Evolutionary conservation across 352 stramenopile species (phyloP).

Genomic region (Thalassiosira livingstoniorum): DNA sequence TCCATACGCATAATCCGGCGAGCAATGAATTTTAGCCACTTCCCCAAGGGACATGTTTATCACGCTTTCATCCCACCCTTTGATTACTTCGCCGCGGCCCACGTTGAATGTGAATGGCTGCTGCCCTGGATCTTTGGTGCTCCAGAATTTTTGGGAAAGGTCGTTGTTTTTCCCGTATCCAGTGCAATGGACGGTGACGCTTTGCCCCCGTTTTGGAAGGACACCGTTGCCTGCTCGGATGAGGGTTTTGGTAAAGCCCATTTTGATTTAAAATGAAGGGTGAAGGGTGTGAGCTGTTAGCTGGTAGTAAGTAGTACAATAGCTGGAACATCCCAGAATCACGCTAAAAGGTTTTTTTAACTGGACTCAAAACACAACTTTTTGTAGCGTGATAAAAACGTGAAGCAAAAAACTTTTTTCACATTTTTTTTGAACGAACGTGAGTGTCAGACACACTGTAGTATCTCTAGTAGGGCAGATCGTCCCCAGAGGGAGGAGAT

Average conservation of each 20-base stretch:
- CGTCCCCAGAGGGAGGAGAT: no score
- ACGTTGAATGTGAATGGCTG: slow-evolving; percentile 93
- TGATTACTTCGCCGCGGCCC: slow-evolving; percentile 93
- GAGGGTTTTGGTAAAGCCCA: slow-evolving; percentile 83
- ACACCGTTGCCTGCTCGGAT: slow-evolving; percentile 66
- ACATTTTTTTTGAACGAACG: no score
- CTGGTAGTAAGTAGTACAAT: no score
- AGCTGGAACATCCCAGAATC: no score
- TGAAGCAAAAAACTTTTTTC: no score
- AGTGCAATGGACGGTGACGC: slow-evolving; percentile 87
- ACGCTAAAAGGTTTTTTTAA: no score
- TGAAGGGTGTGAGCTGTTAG: no score
- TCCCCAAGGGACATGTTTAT: slow-evolving; percentile 91
- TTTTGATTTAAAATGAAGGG: slow-evolving; percentile 16
- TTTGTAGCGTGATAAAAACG: no score
- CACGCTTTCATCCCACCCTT: slow-evolving; percentile 94
- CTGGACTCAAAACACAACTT: no score
- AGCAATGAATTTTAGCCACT: slow-evolving; percentile 90
- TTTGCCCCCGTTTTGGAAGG: slow-evolving; percentile 69
- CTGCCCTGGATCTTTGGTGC: slow-evolving; percentile 94
- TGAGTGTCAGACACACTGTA: no score
- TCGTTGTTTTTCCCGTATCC: slow-evolving; percentile 87
- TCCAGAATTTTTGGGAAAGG: slow-evolving; percentile 93
- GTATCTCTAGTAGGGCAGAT: no score
- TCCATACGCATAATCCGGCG: slow-evolving; percentile 95